These are phyloP conservation scores for Amaranthus tricolor DNA, from an alignment of 179 eudicot species.

Conservation along the genomic window DNA sequence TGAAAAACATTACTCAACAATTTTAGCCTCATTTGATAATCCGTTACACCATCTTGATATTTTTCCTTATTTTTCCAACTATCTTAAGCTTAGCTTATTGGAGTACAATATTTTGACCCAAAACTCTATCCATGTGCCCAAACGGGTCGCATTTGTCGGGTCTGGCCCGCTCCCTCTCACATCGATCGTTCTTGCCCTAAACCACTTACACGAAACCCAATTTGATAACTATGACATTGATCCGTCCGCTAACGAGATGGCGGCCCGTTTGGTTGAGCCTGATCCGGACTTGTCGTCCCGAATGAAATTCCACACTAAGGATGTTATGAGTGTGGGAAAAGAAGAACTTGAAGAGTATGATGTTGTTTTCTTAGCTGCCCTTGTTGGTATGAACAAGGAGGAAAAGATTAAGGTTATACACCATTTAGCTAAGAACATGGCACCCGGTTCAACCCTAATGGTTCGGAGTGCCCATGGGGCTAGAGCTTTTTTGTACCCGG, in stretches of 20 bases:
- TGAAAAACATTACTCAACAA: conserved; percentile 58
- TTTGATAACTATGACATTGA: conserved; percentile 74
- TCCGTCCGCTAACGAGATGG: conserved; percentile 55
- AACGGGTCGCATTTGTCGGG: conserved; percentile 57
- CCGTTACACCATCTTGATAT: conserved; percentile 55
- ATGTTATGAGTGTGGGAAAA: conserved; percentile 49
- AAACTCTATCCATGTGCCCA: conserved; percentile 32
- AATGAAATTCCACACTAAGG: conserved; percentile 63
- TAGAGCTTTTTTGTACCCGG: conserved; percentile 69
- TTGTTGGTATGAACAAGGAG: conserved; percentile 72
- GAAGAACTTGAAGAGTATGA: conserved; percentile 50
- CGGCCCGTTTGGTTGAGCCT: conserved; percentile 41
- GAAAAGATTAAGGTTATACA: conserved; percentile 47
- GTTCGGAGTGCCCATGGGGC: conserved; percentile 85
- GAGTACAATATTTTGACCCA: conserved; percentile 48
- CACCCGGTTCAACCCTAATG: conserved; percentile 68
- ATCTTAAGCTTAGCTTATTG: conserved; percentile 53
- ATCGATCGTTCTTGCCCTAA: conserved; percentile 55
- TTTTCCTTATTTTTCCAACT: conserved; percentile 62
- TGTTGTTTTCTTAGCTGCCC: conserved; percentile 67
- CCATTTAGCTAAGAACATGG: conserved; percentile 64
- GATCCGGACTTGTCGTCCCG: conserved; percentile 51
- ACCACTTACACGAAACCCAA: conserved; percentile 44
- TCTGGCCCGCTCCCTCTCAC: conserved; percentile 81
- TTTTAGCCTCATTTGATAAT: conserved; percentile 40